A percentile compares a stretch with the other conserved stretches of the same genome.
phyloP scores from a whole-genome alignment of 805 yeast genomes.

The Metschnikowia gelsemii region DNA sequence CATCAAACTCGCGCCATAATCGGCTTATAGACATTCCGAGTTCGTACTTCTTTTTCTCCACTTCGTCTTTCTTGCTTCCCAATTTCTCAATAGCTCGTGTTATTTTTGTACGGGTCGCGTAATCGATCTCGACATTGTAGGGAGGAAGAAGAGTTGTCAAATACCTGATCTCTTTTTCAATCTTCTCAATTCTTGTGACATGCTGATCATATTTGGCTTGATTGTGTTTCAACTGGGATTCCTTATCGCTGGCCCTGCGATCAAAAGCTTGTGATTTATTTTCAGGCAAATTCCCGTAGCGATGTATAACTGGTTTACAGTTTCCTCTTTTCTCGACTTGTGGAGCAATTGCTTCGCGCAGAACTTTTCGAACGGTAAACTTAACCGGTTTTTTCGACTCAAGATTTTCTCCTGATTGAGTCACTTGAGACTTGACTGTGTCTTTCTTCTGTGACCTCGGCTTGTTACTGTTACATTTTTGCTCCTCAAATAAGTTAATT shows the following conservation, averaged over 20 bases:
- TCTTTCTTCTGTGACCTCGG: neutral
- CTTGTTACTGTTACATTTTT: neutral
- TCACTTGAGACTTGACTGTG: neutral
- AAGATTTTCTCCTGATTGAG: neutral
- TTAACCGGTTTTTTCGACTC: slow-evolving; percentile 19
- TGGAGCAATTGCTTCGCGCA: slow-evolving; percentile 12
- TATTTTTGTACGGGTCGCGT: slow-evolving; percentile 40
- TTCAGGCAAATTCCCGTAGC: slow-evolving; percentile 22
- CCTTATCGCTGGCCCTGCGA: slow-evolving; percentile 14
- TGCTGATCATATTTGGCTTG: slow-evolving; percentile 39
- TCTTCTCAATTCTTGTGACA: slow-evolving; percentile 32
- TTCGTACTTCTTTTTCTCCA: slow-evolving; percentile 40
- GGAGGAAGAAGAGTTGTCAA: slow-evolving; percentile 43
- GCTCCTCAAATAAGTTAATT: neutral
- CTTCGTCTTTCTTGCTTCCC: slow-evolving; percentile 39
- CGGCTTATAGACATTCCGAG: slow-evolving; percentile 44
- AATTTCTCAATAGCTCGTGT: slow-evolving; percentile 41
- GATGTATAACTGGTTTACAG: slow-evolving; percentile 8
- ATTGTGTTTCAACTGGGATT: slow-evolving; percentile 15
- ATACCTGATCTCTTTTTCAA: slow-evolving; percentile 40
- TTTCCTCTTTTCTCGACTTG: neutral
- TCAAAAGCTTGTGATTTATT: slow-evolving; percentile 15
- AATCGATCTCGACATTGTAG: slow-evolving; percentile 43
- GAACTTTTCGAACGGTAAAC: slow-evolving; percentile 24
- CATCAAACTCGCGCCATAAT: slow-evolving; percentile 44